Evolutionary conservation across 2,329 filamentous ascomycete genomes (phyloP), one percentile per base, ranked within the genome.

Genomic region (Phialocephala sp.): DNA sequence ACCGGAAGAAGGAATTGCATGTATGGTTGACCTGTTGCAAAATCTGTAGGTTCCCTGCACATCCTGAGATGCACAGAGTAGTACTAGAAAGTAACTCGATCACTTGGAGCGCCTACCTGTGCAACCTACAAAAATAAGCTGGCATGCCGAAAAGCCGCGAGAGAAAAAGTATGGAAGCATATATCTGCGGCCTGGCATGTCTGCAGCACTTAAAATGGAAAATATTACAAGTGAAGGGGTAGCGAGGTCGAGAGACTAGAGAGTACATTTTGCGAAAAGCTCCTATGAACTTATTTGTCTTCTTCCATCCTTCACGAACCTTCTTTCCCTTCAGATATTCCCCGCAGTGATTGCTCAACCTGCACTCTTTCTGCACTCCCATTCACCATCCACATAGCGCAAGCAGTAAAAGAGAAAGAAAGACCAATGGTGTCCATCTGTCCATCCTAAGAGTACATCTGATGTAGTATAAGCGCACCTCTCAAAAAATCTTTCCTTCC

Each of bases 381-480:
- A 27, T 27, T 27, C 2, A 54, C 15, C 50, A 32, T 32, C 14
- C 50, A 32, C 50, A 32, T 15, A 11, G 8, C 11, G 22, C 50
- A 59, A 41, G 60, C 35, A 59, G 60, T 20, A 59, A 22, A 59
- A 35, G 36, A 54, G n/a, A 61, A 56, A 64, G 37, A 64, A 55
- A 56, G 45, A 52, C 39, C 43, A 50, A 45, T 47, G 61, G 8
- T 36, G n/a, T 41, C 52, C 57, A 59, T 57, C 58, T 20, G 22
- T 32, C 27, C 24, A 32, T 56, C 57, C 45, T 65, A 65, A 63
- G 65, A 59, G 61, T 69, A 69, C 67, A 69, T 65, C 57, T 65
- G 60, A 39, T 59, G 55, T 36, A 55, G 20, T 59, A 32, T 55
- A 47, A 59, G 32, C 45, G 52, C 56, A 27, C 39, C 62, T 36